Conservation (phyloP, 345 rosid genomes). For the Bruguiera parviflora region DNA sequence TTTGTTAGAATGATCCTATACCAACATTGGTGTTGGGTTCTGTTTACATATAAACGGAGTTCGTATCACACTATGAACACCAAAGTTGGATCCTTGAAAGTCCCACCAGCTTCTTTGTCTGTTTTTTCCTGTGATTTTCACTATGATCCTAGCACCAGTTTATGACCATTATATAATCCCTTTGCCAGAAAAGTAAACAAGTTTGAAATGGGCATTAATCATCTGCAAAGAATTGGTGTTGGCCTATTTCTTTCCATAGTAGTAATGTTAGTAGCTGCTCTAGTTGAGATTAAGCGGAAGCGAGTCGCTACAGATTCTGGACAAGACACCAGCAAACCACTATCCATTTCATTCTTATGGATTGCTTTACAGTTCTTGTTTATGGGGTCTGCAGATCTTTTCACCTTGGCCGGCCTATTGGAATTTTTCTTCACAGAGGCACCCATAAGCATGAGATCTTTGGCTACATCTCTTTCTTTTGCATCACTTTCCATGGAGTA, state of each 20-base stretch:
- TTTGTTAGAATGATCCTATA: too few relatives aligned
- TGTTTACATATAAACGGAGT: too few relatives aligned
- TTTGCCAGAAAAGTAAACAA: slow-evolving; percentile 56
- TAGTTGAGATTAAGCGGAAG: slow-evolving; percentile 65
- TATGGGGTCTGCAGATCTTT: slow-evolving; percentile 77
- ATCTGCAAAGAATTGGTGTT: slow-evolving; percentile 64
- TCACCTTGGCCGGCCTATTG: slow-evolving; percentile 67
- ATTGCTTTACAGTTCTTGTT: slow-evolving; percentile 69
- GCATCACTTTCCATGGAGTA: slow-evolving; percentile 73
- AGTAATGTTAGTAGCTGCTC: slow-evolving; percentile 72
- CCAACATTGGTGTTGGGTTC: too few relatives aligned
- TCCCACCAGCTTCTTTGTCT: slow-evolving; percentile 80
- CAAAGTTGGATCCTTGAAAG: slow-evolving; percentile 51
- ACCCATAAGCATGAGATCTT: slow-evolving; percentile 66
- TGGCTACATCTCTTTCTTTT: slow-evolving; percentile 72
- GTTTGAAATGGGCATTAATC: slow-evolving; percentile 66
- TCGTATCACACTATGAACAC: slow-evolving; percentile 78
- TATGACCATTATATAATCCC: slow-evolving; percentile 66
- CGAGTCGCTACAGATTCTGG: slow-evolving; percentile 47
- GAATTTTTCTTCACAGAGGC: slow-evolving; percentile 86
- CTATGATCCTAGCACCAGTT: slow-evolving; percentile 68
- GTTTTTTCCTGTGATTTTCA: slow-evolving; percentile 72
- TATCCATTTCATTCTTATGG: slow-evolving; percentile 66
- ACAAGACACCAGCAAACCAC: slow-evolving; percentile 38
- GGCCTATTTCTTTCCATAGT: slow-evolving; percentile 60